Percentiles rank a stretch among this genome's conserved stretches.
phyloP scores from a whole-genome alignment of 345 rosid genomes.

The Euclidium syriacum region DNA sequence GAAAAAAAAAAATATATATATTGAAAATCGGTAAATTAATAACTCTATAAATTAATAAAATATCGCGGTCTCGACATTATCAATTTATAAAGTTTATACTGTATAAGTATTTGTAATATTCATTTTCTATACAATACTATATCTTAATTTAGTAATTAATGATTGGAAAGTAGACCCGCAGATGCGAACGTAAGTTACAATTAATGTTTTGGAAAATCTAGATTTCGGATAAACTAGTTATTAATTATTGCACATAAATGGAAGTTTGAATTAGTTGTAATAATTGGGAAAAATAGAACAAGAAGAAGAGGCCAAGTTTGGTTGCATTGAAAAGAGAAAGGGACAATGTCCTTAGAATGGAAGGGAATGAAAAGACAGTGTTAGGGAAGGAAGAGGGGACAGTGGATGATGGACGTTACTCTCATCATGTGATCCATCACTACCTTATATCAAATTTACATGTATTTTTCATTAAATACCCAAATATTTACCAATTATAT shows the following conservation, averaged over 20 bases:
- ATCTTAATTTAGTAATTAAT: background rate
- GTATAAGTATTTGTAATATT: background rate
- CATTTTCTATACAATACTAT: background rate
- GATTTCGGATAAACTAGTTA: background rate
- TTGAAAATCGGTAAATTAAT: too few relatives aligned
- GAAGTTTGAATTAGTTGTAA: background rate
- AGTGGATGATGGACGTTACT: slow-evolving; percentile 32
- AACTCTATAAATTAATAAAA: too few relatives aligned
- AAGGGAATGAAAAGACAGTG: slow-evolving; percentile 35
- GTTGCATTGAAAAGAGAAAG: slow-evolving; percentile 32
- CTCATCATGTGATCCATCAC: slow-evolving; percentile 32
- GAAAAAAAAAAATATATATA: too few relatives aligned
- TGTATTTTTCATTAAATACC: slow-evolving; percentile 4
- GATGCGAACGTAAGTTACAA: background rate
- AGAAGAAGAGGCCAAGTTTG: slow-evolving; percentile 32
- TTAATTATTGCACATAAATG: background rate
- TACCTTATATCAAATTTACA: slow-evolving; percentile 11
- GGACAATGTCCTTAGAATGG: slow-evolving; percentile 33
- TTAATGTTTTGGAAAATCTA: background rate
- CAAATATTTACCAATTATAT: background rate
- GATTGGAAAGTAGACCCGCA: background rate
- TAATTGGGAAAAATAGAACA: slow-evolving; percentile 22
- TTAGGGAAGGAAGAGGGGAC: slow-evolving; percentile 32
- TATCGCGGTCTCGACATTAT: too few relatives aligned
- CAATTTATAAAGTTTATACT: too few relatives aligned